phyloP scores from a whole-genome alignment of 225 moss, liverwort and hornwort species.

The Antitrichia curtipendula region DNA sequence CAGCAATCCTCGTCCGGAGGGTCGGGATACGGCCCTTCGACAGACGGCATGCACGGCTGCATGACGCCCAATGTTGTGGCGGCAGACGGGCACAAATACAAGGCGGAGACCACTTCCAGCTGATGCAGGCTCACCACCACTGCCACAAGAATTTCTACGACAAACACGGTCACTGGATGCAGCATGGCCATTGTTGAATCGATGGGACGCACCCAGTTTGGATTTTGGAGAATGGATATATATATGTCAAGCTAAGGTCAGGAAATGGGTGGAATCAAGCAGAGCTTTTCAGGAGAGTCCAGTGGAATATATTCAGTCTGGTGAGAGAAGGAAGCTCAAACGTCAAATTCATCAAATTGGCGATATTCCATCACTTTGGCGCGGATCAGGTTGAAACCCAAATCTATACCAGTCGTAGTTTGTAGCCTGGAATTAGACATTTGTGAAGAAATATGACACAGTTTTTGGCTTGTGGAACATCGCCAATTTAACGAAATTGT shows the following conservation, averaged over 20 bases:
- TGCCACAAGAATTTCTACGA: not conserved
- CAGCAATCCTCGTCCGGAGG: slow-evolving; percentile 17
- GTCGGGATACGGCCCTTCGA: not conserved
- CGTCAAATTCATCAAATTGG: not conserved
- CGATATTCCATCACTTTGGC: not conserved
- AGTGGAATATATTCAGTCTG: not conserved
- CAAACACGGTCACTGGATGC: not conserved
- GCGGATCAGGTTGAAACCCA: not conserved
- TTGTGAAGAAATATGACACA: not conserved
- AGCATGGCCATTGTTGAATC: not conserved
- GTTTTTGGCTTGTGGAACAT: not conserved
- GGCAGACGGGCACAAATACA: not conserved
- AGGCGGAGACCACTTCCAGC: not conserved
- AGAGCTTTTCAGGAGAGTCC: not conserved
- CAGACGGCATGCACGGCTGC: slow-evolving; percentile 12
- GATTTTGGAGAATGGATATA: not conserved
- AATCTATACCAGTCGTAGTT: not conserved
- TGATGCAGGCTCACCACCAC: not conserved
- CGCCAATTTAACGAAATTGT: not conserved
- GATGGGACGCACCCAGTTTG: not conserved
- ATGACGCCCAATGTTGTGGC: not conserved
- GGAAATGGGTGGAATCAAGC: not conserved
- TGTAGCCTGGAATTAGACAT: not conserved
- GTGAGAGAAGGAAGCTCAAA: not conserved
- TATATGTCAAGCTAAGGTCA: not conserved